A percentile compares a stretch with the other conserved stretches of the same genome.
These are phyloP conservation scores for Trypethelium eluteriae DNA, from an alignment of 495 filamentous ascomycete species.

Conservation along the genomic window DNA sequence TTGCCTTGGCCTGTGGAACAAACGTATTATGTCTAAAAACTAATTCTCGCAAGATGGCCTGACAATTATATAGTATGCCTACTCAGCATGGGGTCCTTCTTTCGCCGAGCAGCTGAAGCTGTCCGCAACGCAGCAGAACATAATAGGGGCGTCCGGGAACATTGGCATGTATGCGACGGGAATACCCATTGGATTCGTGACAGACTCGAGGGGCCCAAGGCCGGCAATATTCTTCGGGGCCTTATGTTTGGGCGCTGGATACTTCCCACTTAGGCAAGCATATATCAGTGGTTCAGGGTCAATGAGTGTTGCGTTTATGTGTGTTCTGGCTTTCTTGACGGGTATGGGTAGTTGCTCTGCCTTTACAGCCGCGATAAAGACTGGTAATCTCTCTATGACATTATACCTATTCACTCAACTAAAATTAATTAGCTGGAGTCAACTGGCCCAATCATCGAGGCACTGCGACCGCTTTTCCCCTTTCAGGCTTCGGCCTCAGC, in stretches of 20 bases:
- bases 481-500: slow-evolving; percentile 88
- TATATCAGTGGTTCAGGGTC: slow-evolving; percentile 50
- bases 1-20: slow-evolving; percentile 84
- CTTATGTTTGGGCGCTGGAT: slow-evolving; percentile 34
- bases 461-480: slow-evolving; percentile 86
- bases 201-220: slow-evolving; percentile 75
- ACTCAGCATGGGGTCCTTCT: slow-evolving; percentile 95
- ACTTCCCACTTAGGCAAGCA: slow-evolving; percentile 32
- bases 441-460: slow-evolving; percentile 91
- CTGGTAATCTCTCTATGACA: slow-evolving; percentile 24
- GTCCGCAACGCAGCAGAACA: slow-evolving; percentile 79
- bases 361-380: slow-evolving; percentile 80
- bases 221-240: slow-evolving; percentile 67
- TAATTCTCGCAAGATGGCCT: slow-evolving; percentile 15
- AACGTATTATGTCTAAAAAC: slow-evolving; percentile 54
- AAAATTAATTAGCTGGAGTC: slow-evolving; percentile 59
- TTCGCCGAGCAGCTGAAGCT: slow-evolving; percentile 80
- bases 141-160: slow-evolving; percentile 91
- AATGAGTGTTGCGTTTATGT: slow-evolving; percentile 60
- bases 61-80: slow-evolving; percentile 66
- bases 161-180: slow-evolving; percentile 91
- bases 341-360: slow-evolving; percentile 82
- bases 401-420: slow-evolving; percentile 33
- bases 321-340: slow-evolving; percentile 74
- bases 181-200: slow-evolving; percentile 79